These are phyloP conservation scores for Ceratocystis harringtonii DNA, from an alignment of 2,329 filamentous ascomycete species.

Conservation along the genomic window DNA sequence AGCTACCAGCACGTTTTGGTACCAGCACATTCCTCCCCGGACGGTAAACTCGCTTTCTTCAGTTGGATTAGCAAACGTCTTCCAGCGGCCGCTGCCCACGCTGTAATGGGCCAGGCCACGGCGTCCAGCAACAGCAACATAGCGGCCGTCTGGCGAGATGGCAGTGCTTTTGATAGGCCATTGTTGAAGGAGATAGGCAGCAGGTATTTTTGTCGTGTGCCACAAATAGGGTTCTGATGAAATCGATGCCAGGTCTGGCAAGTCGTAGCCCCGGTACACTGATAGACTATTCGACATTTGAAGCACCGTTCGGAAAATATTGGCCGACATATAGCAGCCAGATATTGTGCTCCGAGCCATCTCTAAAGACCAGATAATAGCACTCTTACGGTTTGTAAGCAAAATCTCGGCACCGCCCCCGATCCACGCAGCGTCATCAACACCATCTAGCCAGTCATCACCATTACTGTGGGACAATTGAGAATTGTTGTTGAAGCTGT, in stretches of 20 bases:
- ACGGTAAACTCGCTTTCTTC: conserved; percentile 86
- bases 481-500: conserved; percentile 61
- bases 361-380: conserved; percentile 73
- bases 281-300: conserved; percentile 81
- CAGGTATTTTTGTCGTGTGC: conserved; percentile 79
- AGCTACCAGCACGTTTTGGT: conserved; percentile 85
- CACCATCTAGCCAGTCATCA: conserved; percentile 72
- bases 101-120: conserved; percentile 92
- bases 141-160: conserved; percentile 81
- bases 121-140: conserved; percentile 88
- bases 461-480: conserved; percentile 49
- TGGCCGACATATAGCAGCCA: conserved; percentile 80
- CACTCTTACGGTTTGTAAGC: conserved; percentile 53
- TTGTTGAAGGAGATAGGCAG: conserved; percentile 72
- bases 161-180: conserved; percentile 85
- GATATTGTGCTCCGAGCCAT: conserved; percentile 90
- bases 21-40: conserved; percentile 95
- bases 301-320: conserved; percentile 74
- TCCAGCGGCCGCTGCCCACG: conserved; percentile 86
- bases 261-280: conserved; percentile 84
- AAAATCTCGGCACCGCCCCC: conserved; percentile 77
- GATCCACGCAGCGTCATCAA: conserved; percentile 69
- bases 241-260: conserved; percentile 78
- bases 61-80: conserved; percentile 68
- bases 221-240: conserved; percentile 88